phyloP scores from a whole-genome alignment of 495 filamentous ascomycete species.

The Mytilinidion resinicola region DNA sequence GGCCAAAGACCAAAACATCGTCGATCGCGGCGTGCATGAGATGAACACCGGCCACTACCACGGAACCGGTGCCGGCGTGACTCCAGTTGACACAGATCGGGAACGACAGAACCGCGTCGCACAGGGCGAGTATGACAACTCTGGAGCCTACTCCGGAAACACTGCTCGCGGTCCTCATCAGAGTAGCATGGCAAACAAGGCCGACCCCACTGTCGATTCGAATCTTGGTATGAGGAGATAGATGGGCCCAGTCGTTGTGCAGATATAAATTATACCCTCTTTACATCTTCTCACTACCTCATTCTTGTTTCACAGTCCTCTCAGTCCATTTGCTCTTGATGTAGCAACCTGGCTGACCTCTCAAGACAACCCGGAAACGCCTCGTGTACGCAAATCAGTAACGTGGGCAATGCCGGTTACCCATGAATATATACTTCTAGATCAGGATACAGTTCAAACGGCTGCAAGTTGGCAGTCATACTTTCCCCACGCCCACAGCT shows the following conservation, averaged over 20 bases:
- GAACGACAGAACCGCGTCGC: neutral
- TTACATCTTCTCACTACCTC: neutral
- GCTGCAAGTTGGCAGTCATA: no score
- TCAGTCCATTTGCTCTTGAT: neutral
- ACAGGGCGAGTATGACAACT: conserved; percentile 2
- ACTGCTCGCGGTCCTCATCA: conserved; percentile 10
- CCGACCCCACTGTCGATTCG: conserved; percentile 6
- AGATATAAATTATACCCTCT: neutral
- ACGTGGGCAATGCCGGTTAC: no score
- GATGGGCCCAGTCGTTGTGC: neutral
- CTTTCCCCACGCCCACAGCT: no score
- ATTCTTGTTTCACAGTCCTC: neutral
- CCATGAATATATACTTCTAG: no score
- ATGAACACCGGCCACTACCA: conserved; percentile 20
- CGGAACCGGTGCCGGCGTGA: conserved; percentile 19
- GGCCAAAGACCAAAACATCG: conserved; percentile 17
- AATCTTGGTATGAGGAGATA: conserved; percentile 2
- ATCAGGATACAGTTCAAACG: no score
- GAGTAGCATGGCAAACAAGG: conserved; percentile 10
- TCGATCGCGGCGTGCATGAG: conserved; percentile 20
- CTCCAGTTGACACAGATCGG: conserved; percentile 12
- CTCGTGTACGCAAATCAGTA: no score
- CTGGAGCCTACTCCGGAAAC: conserved; percentile 4
- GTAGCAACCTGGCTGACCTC: no score
- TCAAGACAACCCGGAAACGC: no score